These are phyloP conservation scores for Backusella morwellensis DNA, from an alignment of 192 early-diverging fungal species.

Conservation along the genomic window DNA sequence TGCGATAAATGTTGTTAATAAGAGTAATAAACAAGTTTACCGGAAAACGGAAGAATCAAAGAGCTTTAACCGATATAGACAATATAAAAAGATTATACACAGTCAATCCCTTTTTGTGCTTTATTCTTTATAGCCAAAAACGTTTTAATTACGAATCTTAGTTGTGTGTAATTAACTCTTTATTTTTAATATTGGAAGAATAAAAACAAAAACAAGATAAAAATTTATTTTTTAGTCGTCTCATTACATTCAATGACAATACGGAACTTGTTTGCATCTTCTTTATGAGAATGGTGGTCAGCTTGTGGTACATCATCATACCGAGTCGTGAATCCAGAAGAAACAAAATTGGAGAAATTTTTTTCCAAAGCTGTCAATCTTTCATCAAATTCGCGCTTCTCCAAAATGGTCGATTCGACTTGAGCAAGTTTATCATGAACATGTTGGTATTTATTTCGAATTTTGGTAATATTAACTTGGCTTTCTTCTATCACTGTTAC, in stretches of 20 bases:
- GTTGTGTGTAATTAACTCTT: too few species aligned
- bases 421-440: background rate
- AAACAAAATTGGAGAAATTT: background rate
- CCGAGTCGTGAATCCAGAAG: background rate
- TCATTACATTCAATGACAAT: background rate
- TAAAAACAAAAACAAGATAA: too few species aligned
- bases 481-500: background rate
- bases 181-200: too few species aligned
- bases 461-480: background rate
- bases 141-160: too few species aligned
- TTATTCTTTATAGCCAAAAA: too few species aligned
- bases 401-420: background rate
- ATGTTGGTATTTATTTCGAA: background rate
- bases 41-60: too few species aligned
- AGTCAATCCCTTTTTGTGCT: too few species aligned
- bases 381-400: background rate
- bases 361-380: background rate
- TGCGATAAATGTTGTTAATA: too few species aligned
- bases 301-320: background rate
- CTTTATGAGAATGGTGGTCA: background rate
- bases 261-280: background rate
- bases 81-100: too few species aligned
- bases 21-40: too few species aligned
- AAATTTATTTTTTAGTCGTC: too few species aligned
- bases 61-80: too few species aligned